Percentiles rank a stretch among this genome's conserved stretches.
These are phyloP conservation scores for Coriolopsis trogii DNA, from an alignment of 1,284 basidiomycete genomes.

Conservation along the genomic window DNA sequence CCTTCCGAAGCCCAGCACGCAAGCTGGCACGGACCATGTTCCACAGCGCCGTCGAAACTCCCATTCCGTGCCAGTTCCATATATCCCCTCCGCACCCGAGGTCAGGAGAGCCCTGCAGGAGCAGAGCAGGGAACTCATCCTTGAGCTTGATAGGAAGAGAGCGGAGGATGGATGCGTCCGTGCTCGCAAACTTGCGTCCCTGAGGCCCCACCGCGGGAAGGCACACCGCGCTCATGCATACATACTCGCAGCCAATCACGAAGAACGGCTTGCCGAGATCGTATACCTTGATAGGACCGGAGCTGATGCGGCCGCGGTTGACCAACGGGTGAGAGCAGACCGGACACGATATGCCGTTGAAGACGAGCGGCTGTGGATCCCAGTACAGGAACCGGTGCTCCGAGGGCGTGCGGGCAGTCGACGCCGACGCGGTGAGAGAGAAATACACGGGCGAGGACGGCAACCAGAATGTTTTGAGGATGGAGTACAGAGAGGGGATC, in stretches of 20 bases:
- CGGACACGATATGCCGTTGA: slow-evolving; percentile 75
- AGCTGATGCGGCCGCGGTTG: slow-evolving; percentile 68
- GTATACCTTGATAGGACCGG: slow-evolving; percentile 72
- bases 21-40: slow-evolving; percentile 64
- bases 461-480: slow-evolving; percentile 79
- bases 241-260: slow-evolving; percentile 78
- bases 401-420: slow-evolving; percentile 62
- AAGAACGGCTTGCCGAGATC: slow-evolving; percentile 78
- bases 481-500: slow-evolving; percentile 68
- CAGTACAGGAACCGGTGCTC: slow-evolving; percentile 77
- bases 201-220: slow-evolving; percentile 42
- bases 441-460: slow-evolving; percentile 75
- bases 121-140: slow-evolving; percentile 69
- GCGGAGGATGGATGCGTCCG: slow-evolving; percentile 67
- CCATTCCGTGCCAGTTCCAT: slow-evolving; percentile 74
- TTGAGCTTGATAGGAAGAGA: slow-evolving; percentile 64
- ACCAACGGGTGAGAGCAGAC: slow-evolving; percentile 55
- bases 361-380: slow-evolving; percentile 76
- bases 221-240: slow-evolving; percentile 57
- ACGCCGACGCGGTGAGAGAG: slow-evolving; percentile 69
- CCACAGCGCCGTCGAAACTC: slow-evolving; percentile 68
- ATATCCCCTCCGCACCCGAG: slow-evolving; percentile 56
- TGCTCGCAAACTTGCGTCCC: slow-evolving; percentile 66
- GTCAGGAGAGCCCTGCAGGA: slow-evolving; percentile 52
- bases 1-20: slow-evolving; percentile 56